These are phyloP conservation scores for Nissolia schottii DNA, from an alignment of 306 rosid species.

Conservation along the genomic window DNA sequence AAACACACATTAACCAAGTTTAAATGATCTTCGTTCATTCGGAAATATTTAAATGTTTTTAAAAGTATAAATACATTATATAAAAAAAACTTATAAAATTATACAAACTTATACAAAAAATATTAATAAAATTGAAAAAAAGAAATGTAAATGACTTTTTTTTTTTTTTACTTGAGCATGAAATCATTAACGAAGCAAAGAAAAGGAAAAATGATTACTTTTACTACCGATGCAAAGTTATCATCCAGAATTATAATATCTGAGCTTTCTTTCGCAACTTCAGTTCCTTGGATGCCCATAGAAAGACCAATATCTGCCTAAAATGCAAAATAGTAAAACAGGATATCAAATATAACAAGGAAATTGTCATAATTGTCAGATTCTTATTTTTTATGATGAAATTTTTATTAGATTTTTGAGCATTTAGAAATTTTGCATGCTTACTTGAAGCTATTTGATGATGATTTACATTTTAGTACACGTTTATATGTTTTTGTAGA, in stretches of 20 bases:
- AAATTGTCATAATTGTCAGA: background rate
- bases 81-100: background rate
- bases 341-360: constrained; percentile 29
- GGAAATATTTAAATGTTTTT: background rate
- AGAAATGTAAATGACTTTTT: background rate
- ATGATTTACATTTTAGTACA: constrained; percentile 1
- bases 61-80: background rate
- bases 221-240: constrained; percentile 92
- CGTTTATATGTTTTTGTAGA: background rate
- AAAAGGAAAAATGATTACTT: constrained; percentile 38
- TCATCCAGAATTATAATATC: constrained; percentile 96
- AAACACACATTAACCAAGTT: background rate
- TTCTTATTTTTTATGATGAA: background rate
- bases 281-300: constrained; percentile 98
- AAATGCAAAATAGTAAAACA: constrained; percentile 42
- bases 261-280: constrained; percentile 98
- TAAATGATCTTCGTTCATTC: background rate
- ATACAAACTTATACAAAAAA: background rate
- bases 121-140: background rate
- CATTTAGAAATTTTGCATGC: background rate
- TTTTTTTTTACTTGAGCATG: constrained; percentile 9
- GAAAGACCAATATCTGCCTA: constrained; percentile 99
- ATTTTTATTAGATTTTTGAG: background rate
- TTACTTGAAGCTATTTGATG: background rate
- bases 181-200: background rate